Base-by-base conservation (phyloP, 1,284 basidiomycete genomes). In the Microbotryomycetes sp. region DNA sequence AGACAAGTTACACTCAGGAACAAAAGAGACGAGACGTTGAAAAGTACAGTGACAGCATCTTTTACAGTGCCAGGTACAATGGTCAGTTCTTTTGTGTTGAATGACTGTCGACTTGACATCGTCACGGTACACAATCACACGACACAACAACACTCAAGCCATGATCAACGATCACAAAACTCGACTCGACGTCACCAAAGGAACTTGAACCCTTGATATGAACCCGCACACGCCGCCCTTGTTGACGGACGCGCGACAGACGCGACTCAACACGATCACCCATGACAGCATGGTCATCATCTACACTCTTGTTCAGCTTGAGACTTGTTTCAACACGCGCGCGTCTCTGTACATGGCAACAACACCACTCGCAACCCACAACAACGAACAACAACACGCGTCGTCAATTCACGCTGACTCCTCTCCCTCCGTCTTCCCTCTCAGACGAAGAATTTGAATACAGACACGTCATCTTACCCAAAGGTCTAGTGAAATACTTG, bases 401-500 rank as follows among this genome's bases (percentile, higher is more conserved):
- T n/a, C n/a, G n/a, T n/a, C n/a, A n/a, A n/a, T n/a, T n/a, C n/a
- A n/a, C n/a, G n/a, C n/a, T n/a, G n/a, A n/a, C n/a, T n/a, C n/a
- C n/a, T n/a, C n/a, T n/a, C n/a, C n/a, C n/a, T n/a, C 14, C n/a
- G 12, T 15, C 12, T 19, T 32, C 57, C 14, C 19, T 36, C 23
- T 59, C 59, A 29, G 58, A 64, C 46, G 62, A 55, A 29, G 29
- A 32, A 29, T 60, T 49, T 50, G 58, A 58, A 31, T 53, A 55
- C 54, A 65, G 68, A 2, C 70, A 71, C 56, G 70, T 71, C 29
- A 70, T 71, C 49, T 32, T 71, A 12, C 70, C 70, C 4, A 71
- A 71, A 54, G 63, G 62, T n/a, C 67, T 71, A 56, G 70, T 65
- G 63, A 66, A 70, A 58, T 67, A 67, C 60, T 64, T 71, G 47